Evolutionary conservation across 2,329 filamentous ascomycete genomes (phyloP).

Genomic region (Cryphonectria nitschkei): DNA sequence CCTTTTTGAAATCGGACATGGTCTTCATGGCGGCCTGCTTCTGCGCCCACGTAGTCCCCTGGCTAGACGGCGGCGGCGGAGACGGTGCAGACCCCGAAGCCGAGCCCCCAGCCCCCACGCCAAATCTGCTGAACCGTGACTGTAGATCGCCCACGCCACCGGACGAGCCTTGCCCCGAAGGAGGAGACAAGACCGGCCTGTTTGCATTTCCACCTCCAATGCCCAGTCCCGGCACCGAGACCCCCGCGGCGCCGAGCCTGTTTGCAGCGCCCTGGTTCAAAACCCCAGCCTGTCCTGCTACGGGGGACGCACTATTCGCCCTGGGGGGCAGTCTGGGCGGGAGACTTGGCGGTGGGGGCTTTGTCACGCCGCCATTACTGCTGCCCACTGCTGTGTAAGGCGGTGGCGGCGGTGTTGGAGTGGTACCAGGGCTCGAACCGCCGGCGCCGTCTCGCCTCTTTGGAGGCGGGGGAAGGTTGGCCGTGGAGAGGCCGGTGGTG

Average conservation of each 20-base stretch:
- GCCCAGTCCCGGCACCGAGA: constrained; percentile 77
- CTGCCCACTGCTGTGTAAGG: constrained; percentile 18
- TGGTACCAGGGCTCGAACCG: constrained; percentile 34
- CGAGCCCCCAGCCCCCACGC: constrained; percentile 35
- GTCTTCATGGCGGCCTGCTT: constrained; percentile 67
- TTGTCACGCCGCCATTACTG: constrained; percentile 10
- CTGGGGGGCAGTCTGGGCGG: constrained; percentile 69
- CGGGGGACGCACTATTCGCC: constrained; percentile 44
- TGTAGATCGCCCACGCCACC: constrained; percentile 63
- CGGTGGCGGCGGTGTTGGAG: constrained; percentile 35
- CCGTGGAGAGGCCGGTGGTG: constrained; percentile 71
- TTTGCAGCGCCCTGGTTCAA: constrained; percentile 62
- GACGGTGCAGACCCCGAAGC: constrained; percentile 30
- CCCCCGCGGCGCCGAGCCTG: constrained; percentile 72
- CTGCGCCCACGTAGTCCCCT: constrained; percentile 66
- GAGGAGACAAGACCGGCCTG: constrained; percentile 32
- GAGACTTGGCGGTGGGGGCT: constrained; percentile 65
- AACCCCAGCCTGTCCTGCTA: constrained; percentile 39
- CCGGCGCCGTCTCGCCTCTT: constrained; percentile 51
- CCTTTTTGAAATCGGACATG: constrained; percentile 60
- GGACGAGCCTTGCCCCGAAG: neutral
- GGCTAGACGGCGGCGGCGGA: constrained; percentile 34
- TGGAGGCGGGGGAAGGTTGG: constrained; percentile 73
- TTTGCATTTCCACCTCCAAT: constrained; percentile 54
- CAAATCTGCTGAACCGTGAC: constrained; percentile 64